A percentile compares a stretch with the other conserved stretches of the same genome.
These are phyloP conservation scores for Zizania palustris DNA, from an alignment of 202 grass and related monocot genomes.

Conservation along the genomic window DNA sequence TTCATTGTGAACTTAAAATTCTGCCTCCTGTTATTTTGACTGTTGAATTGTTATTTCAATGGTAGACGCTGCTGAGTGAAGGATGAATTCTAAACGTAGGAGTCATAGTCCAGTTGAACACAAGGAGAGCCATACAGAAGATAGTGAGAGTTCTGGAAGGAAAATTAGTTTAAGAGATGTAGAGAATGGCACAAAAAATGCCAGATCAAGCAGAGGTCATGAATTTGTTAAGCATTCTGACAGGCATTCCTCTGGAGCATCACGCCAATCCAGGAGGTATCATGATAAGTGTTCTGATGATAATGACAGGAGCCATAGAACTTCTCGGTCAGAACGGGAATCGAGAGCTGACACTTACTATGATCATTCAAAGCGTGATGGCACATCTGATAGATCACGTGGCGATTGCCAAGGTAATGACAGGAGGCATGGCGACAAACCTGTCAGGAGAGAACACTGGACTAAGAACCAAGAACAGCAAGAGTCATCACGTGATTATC, in stretches of 20 bases:
- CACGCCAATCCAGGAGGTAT: conserved; percentile 54
- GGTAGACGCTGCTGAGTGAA: conserved; percentile 47
- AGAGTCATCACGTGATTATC: conserved; percentile 14
- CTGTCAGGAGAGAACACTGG: conserved; percentile 47
- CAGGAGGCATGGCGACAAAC: conserved; percentile 42
- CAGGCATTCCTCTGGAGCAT: conserved; percentile 53
- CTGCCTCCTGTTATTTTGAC: neutral
- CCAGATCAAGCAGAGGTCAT: conserved; percentile 50
- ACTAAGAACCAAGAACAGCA: conserved; percentile 64
- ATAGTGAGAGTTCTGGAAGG: conserved; percentile 43
- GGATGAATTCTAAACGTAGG: conserved; percentile 50
- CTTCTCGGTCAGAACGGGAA: conserved; percentile 53
- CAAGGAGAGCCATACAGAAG: conserved; percentile 49
- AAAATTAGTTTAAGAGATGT: conserved; percentile 55
- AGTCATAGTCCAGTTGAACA: conserved; percentile 56
- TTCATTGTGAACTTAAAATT: neutral
- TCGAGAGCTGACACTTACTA: conserved; percentile 52
- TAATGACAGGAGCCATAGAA: conserved; percentile 63
- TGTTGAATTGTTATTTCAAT: conserved; percentile 27
- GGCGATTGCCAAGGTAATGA: conserved; percentile 50
- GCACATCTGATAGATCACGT: conserved; percentile 49
- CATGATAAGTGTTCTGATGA: conserved; percentile 58
- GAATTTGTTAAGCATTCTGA: conserved; percentile 58
- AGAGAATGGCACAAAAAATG: conserved; percentile 45
- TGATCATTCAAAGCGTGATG: conserved; percentile 48